phyloP scores from a whole-genome alignment of 805 yeast genomes.

The Yarrowia sp. region DNA sequence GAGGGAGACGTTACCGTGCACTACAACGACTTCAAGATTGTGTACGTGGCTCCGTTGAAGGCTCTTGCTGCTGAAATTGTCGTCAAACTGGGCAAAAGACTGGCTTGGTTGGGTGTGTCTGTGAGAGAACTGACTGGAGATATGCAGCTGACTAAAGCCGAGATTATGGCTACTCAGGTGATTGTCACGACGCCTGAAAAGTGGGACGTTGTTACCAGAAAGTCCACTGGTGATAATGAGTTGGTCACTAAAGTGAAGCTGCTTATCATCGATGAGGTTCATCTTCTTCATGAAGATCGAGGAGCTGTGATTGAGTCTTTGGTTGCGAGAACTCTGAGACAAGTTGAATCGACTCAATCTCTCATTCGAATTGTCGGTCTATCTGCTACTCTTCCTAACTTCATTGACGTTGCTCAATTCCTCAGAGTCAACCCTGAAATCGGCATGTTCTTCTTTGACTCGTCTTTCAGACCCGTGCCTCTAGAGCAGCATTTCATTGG shows the following conservation, averaged over 20 bases:
- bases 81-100: constrained; percentile 73
- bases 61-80: constrained; percentile 97
- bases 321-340: constrained; percentile 90
- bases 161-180: constrained; percentile 76
- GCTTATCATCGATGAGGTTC: constrained; percentile 93
- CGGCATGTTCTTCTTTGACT: constrained; percentile 94
- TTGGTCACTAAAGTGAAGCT: constrained; percentile 79
- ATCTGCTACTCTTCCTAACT: constrained; percentile 92
- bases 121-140: constrained; percentile 93
- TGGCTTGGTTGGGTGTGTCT: constrained; percentile 79
- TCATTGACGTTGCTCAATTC: constrained; percentile 90
- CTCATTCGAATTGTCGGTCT: constrained; percentile 92
- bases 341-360: constrained; percentile 90
- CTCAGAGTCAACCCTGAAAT: constrained; percentile 77
- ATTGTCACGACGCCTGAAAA: constrained; percentile 95
- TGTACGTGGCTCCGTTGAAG: constrained; percentile 90
- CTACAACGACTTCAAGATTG: constrained; percentile 81
- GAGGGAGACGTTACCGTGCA: constrained; percentile 58
- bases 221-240: constrained; percentile 84
- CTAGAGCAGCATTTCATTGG: constrained; percentile 84
- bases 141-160: constrained; percentile 83
- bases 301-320: constrained; percentile 96
- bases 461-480: constrained; percentile 90
- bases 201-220: constrained; percentile 97
- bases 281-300: constrained; percentile 92